Conservation (phyloP, 768 basidiomycete species). For the Hypholoma sublateritium region DNA sequence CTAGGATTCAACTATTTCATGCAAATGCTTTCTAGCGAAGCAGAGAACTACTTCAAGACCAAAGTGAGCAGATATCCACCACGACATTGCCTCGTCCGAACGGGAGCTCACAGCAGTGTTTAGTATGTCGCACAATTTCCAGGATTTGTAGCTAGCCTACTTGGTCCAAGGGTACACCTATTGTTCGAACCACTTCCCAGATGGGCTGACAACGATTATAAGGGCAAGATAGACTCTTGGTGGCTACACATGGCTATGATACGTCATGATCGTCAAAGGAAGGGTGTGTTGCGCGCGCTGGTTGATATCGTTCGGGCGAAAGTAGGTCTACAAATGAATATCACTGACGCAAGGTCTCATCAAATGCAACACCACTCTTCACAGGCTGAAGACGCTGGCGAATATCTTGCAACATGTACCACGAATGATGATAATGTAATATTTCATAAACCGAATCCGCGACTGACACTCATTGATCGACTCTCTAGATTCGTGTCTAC, state of each 20-base stretch:
- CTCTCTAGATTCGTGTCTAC: slow-evolving; percentile 24
- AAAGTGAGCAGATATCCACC: slow-evolving; percentile 11
- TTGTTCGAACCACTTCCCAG: background rate
- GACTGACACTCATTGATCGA: background rate
- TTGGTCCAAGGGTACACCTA: slow-evolving; percentile 21
- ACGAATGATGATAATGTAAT: slow-evolving; percentile 21
- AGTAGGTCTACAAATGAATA: slow-evolving; percentile 4
- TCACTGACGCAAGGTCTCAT: background rate
- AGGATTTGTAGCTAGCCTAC: slow-evolving; percentile 16
- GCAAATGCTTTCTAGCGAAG: slow-evolving; percentile 18
- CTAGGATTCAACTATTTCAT: slow-evolving; percentile 29
- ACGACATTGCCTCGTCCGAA: background rate
- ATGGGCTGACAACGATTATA: background rate
- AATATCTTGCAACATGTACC: slow-evolving; percentile 13
- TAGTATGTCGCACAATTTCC: slow-evolving; percentile 23
- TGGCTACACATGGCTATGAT: slow-evolving; percentile 29
- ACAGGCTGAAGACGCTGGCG: slow-evolving; percentile 9
- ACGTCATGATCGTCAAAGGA: slow-evolving; percentile 22
- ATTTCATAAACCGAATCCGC: background rate
- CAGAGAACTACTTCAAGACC: slow-evolving; percentile 21
- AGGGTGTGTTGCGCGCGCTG: slow-evolving; percentile 22
- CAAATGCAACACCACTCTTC: background rate
- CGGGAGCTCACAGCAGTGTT: background rate
- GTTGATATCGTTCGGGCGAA: slow-evolving; percentile 23
- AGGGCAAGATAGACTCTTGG: slow-evolving; percentile 27